Evolutionary conservation across 2,329 filamentous ascomycete species (phyloP), one percentile per base, ranked within the genome.

Genomic region (Phyllosticta capitalensis): DNA sequence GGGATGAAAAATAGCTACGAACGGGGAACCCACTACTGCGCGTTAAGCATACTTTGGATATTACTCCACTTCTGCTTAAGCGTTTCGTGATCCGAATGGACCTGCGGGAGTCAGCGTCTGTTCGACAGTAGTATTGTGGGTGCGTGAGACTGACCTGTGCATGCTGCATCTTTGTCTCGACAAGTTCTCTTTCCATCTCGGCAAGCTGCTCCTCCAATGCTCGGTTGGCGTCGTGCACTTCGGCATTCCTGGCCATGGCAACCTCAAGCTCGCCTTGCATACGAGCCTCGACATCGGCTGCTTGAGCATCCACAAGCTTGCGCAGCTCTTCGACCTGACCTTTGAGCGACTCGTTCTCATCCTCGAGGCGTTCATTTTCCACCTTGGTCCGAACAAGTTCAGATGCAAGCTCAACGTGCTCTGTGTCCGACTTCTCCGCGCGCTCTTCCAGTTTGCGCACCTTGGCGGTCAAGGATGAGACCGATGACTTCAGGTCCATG

Each of bases 191-290:
- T 78, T 97, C 94, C 78, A 97, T 89, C 66, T 96, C 91, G 5
- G 84, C 81, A 81, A 96, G 83, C 68, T 94, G 89, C 70, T 95
- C 92, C 74, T 96, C 92, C 65, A 99, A 77, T 61, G 81, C 83
- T 62, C 88, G 82, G 69, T 97, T 99, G 76, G 96, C 90, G 66
- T 95, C 91, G 68, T 97, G 92, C 7, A 97, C 92, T 68, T 95
- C 90, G 63, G 88, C 83, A 70, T 97, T 97, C 62, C 91, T 84
- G 72, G 90, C 86, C 87, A 97, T 94, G 67, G 97, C 84, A 57
- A 88, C 83, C 59, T 96, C 92, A 76, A 95, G 92, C 74, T 97
- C 92, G 10, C 83, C 82, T 71, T 88, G 85, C 74, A 96, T 84
- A 57, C 85, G 82, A 61, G 83, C 82, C 71, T 99, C 94, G 5